Conservation (phyloP, 345 rosid species). For the Syzygium oleosum region DNA sequence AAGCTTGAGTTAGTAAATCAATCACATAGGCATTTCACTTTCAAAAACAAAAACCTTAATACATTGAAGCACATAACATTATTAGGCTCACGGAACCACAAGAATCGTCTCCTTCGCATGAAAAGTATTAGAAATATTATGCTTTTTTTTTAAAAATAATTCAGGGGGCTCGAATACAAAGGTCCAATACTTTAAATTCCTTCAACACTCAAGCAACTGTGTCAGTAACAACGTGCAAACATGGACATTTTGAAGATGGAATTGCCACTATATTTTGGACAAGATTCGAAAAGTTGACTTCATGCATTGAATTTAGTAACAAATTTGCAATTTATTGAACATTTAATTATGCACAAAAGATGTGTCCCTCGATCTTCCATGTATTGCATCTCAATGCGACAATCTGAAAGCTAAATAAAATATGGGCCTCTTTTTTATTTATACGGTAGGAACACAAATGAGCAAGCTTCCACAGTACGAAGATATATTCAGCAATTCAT, state of each 20-base stretch:
- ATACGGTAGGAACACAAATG: neutral
- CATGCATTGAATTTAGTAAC: neutral
- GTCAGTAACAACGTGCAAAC: neutral
- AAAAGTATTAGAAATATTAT: neutral
- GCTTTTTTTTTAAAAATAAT: neutral
- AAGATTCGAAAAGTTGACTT: neutral
- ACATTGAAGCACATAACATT: neutral
- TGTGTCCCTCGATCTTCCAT: neutral
- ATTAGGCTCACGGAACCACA: neutral
- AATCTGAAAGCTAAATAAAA: neutral
- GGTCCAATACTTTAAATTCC: neutral
- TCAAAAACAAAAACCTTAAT: neutral
- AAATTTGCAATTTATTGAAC: neutral
- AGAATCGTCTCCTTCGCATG: neutral
- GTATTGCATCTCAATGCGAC: neutral
- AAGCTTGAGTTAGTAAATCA: neutral
- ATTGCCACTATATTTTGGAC: neutral
- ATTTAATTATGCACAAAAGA: neutral
- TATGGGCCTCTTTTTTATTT: neutral
- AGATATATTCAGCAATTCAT: neutral
- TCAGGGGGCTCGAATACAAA: neutral
- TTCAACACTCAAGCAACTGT: neutral
- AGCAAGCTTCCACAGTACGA: neutral
- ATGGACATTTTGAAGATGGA: neutral
- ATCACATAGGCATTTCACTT: neutral